Base-by-base conservation (phyloP, 768 basidiomycete species). In the Calocybe indica region DNA sequence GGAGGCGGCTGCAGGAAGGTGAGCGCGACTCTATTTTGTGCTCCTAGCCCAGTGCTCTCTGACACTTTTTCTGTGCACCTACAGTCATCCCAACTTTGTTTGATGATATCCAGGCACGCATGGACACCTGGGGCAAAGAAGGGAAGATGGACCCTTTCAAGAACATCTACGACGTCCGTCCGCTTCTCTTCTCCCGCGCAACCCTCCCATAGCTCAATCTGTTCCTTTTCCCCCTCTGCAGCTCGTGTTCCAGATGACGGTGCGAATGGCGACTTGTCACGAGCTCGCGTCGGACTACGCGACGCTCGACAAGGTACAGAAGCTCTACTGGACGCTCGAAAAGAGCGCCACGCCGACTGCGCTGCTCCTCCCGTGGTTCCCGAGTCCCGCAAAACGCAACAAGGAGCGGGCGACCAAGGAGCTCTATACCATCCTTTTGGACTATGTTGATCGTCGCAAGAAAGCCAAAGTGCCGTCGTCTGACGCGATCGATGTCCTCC, bases 291-390 rank as follows among this genome's bases (percentile, higher is more conserved):
- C 54, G 9, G 52, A 66, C 35, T 22, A 34, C 1, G 46, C 51
- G 10, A 53, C 49, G 9, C 44, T 62, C n/a, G 48, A 50, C 12
- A 52, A 51, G 9, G 45, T 66, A 4, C 50, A 54, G 14, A 9
- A 54, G 3, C 42, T 58, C 5, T 65, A 57, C 34, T 54, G 51
- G 53, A 40, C 40, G 9, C 46, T 54, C 37, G 68, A 71, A 48
- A 60, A 66, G 43, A 62, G 63, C 37, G 56, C 63, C 0, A 73
- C 69, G 0, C 65, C 65, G 5, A 55, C 56, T 3, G 55, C 59
- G 13, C 56, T 66, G 1, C 48, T 68, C 1, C 58, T 72, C 6
- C 68, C 69, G 0, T 68, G 63, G 64, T 58, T 70, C 37, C 67
- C 67, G 1, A 56, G 61, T 38, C 51, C 49, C 5, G 57, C 63